phyloP scores from a whole-genome alignment of 2,329 filamentous ascomycete species.

The Aspergillus transmontanensis region DNA sequence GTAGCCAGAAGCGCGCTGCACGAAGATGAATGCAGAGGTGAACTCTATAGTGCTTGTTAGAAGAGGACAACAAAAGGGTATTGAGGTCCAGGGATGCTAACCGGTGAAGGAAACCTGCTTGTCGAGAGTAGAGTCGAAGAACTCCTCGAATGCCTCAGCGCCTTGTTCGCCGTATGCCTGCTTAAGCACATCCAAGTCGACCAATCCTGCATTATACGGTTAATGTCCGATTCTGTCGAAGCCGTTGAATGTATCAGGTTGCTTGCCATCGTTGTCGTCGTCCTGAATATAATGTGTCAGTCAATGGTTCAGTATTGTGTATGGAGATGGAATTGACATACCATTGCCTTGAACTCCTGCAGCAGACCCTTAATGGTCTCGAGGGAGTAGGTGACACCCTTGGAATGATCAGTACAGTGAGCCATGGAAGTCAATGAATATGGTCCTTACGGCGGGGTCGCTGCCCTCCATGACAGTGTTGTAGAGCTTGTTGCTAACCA shows the following conservation, averaged over 20 bases:
- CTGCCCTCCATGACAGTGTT: neutral
- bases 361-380: neutral
- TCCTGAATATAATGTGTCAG: neutral
- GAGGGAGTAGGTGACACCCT: neutral
- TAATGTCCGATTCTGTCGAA: neutral
- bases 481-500: neutral
- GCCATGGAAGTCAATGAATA: neutral
- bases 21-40: neutral
- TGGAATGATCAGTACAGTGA: neutral
- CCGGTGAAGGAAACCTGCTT: neutral
- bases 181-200: neutral
- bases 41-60: neutral
- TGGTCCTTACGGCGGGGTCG: neutral
- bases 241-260: neutral
- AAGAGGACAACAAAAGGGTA: neutral
- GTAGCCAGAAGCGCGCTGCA: neutral
- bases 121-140: neutral
- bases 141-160: neutral
- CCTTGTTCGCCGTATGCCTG: neutral
- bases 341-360: neutral
- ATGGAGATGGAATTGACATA: neutral
- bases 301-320: neutral
- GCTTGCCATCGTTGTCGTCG: neutral
- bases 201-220: neutral
- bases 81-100: neutral